Base-by-base conservation (phyloP, 768 basidiomycete species). In the Collybiopsis luxurians region DNA sequence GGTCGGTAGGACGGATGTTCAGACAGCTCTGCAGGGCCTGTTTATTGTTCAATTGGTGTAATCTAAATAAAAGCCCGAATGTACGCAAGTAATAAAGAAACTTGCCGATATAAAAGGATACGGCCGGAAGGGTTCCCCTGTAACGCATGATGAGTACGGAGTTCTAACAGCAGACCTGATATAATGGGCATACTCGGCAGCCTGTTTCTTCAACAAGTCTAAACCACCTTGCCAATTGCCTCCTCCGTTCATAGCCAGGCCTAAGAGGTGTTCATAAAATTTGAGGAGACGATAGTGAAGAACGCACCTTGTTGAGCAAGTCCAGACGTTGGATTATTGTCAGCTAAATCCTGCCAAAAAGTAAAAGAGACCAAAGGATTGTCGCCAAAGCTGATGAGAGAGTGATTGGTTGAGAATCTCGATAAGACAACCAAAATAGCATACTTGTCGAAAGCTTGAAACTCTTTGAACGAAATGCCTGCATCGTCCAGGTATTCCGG, bases 191-290 rank as follows among this genome's bases (percentile, higher is more conserved):
- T 55, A 55, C 53, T 43, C 53, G 19, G 53, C 40, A n/a, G 53
- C 53, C 30, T 55, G 27, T 31, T 42, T 55, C 43, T 55, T 55
- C 2, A 55, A 28, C 27, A 44, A n/a, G n/a, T 55, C 53, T 4
- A 55, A 43, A 4, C 53, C 53, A 15, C 53, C 53, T 55, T 55
- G 53, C 53, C 53, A 55, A 34, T 55, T 55, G 27, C 53, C 53
- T 27, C 53, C 43, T 30, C 53, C 53, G 21, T 43, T 44, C 53
- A 55, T 55, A 2, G 42, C 53, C 42, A 55, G 34, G 0, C 53
- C 53, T 55, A 27, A 31, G 7, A 19, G 21, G 23, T 23, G 5
- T 7, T 21, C 10, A 26, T n/a, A n/a, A n/a, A n/a, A n/a, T n/a
- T n/a, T n/a, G n/a, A n/a, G n/a, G n/a, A n/a, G 5, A 9, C n/a